Evolutionary conservation across 306 rosid species (phyloP).

Genomic region (Prunus davidiana): DNA sequence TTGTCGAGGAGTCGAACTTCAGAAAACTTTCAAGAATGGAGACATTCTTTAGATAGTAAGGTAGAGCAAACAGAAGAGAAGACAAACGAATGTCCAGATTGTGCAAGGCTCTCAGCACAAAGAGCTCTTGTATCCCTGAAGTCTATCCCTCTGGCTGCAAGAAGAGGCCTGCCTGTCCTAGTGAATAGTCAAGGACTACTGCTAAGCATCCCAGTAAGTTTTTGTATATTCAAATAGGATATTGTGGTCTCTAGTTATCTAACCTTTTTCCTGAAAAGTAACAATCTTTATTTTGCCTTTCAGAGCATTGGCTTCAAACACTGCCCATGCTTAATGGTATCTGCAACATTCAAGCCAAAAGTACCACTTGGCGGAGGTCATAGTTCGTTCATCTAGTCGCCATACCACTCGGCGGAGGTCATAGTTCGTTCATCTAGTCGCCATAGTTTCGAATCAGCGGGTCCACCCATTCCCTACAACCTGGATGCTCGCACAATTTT

Average conservation of each 20-base stretch:
- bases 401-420: conserved; percentile 82
- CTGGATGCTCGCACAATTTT: not conserved
- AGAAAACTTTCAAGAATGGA: conserved; percentile 23
- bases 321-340: conserved; percentile 58
- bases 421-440: conserved; percentile 54
- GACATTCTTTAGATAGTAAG: conserved; percentile 7
- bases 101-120: conserved; percentile 60
- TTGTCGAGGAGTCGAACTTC: conserved; percentile 38
- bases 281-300: conserved; percentile 8
- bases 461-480: not conserved
- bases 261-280: not conserved
- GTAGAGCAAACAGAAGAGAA: conserved; percentile 32
- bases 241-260: not conserved
- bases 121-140: conserved; percentile 54
- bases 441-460: not conserved
- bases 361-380: conserved; percentile 88
- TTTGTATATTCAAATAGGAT: not conserved
- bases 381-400: conserved; percentile 50
- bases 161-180: conserved; percentile 79
- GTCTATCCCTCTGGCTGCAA: conserved; percentile 77
- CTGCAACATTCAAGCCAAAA: conserved; percentile 71
- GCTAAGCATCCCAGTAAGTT: conserved; percentile 76
- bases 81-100: conserved; percentile 35
- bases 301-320: conserved; percentile 67
- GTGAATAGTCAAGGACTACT: conserved; percentile 59